phyloP scores from a whole-genome alignment of 805 yeast genomes.

The Alloascoidea hylecoeti region DNA sequence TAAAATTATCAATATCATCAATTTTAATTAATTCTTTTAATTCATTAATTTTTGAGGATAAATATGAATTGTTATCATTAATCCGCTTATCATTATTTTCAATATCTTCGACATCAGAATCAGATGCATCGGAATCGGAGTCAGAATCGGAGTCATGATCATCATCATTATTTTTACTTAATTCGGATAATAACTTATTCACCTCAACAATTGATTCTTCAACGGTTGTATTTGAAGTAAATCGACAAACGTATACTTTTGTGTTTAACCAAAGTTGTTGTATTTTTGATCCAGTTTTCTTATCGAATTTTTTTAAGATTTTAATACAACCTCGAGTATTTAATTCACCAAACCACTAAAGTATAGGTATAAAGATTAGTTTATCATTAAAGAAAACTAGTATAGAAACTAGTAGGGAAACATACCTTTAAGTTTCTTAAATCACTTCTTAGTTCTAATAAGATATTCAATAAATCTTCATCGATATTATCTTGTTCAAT shows the following conservation, averaged over 20 bases:
- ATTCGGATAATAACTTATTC: slow-evolving; percentile 33
- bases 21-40: slow-evolving; percentile 15
- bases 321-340: slow-evolving; percentile 83
- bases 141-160: background rate
- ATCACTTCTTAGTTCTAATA: slow-evolving; percentile 62
- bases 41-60: slow-evolving; percentile 4
- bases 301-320: slow-evolving; percentile 82
- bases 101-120: background rate
- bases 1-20: slow-evolving; percentile 31
- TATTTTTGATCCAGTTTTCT: slow-evolving; percentile 51
- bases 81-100: slow-evolving; percentile 3
- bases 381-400: too few species aligned
- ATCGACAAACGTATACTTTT: slow-evolving; percentile 60
- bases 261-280: slow-evolving; percentile 46
- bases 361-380: too few species aligned
- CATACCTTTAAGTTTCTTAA: slow-evolving; percentile 56
- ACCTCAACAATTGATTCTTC: slow-evolving; percentile 36
- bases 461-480: slow-evolving; percentile 49
- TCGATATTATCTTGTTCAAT: slow-evolving; percentile 36
- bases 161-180: slow-evolving; percentile 27
- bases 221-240: slow-evolving; percentile 59
- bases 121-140: background rate
- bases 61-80: slow-evolving; percentile 3
- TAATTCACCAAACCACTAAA: slow-evolving; percentile 76
- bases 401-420: too few species aligned